phyloP scores from a whole-genome alignment of 2,329 filamentous ascomycete genomes.

The Xylariaceae sp. region DNA sequence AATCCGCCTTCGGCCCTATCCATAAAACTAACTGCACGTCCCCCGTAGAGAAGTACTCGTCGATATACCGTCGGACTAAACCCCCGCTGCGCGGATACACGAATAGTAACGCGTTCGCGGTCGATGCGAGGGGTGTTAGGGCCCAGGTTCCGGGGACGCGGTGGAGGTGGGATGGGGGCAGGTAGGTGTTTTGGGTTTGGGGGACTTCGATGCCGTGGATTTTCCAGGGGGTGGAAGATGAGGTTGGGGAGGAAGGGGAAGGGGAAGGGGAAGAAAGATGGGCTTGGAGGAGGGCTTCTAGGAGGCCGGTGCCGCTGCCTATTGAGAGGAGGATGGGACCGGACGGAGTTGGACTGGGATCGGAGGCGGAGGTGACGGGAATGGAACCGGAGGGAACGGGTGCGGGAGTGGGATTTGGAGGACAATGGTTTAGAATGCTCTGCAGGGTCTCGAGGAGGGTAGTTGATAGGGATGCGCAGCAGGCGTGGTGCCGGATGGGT shows the following conservation, averaged over 20 bases:
- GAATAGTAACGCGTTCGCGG: constrained; percentile 30
- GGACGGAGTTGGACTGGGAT: too few species aligned
- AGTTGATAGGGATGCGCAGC: background rate
- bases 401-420: background rate
- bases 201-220: constrained; percentile 23
- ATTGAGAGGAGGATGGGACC: constrained; percentile 15
- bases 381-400: too few species aligned
- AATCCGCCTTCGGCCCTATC: constrained; percentile 20
- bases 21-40: constrained; percentile 6
- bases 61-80: constrained; percentile 29
- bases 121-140: constrained; percentile 22
- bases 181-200: constrained; percentile 11
- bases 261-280: background rate
- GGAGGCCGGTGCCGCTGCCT: constrained; percentile 22
- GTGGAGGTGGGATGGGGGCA: constrained; percentile 19
- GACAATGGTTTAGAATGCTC: background rate
- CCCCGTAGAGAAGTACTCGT: background rate
- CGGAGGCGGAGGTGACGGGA: too few species aligned
- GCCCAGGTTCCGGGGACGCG: constrained; percentile 34
- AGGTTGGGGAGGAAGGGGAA: too few species aligned
- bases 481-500: background rate
- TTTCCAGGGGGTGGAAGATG: background rate
- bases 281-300: constrained; percentile 18
- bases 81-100: constrained; percentile 33
- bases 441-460: background rate